A percentile compares a stretch with the other conserved stretches of the same genome.
Evolutionary conservation across 1,284 basidiomycete genomes (phyloP).

Genomic region (Exobasidium rhododendri): DNA sequence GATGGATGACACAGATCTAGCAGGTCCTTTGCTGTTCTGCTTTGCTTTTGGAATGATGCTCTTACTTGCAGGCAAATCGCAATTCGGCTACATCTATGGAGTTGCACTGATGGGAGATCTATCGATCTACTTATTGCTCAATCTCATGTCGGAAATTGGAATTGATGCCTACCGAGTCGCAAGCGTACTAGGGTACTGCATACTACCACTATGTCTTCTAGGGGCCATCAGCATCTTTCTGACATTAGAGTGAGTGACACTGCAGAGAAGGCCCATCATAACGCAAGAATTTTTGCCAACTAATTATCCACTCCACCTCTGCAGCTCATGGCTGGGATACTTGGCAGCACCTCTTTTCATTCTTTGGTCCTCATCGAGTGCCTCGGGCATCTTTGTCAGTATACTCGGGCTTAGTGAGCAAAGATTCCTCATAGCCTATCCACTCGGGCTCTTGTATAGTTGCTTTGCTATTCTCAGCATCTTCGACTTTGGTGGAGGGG

Average conservation of each 20-base stretch:
- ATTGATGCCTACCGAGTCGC: constrained; percentile 96
- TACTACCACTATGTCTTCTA: constrained; percentile 95
- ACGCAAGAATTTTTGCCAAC: background rate
- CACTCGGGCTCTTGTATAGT: constrained; percentile 51
- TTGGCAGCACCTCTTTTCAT: constrained; percentile 51
- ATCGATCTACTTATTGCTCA: constrained; percentile 92
- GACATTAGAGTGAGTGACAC: constrained; percentile 75
- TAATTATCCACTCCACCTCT: background rate
- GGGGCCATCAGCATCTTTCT: constrained; percentile 82
- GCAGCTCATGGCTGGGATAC: constrained; percentile 38
- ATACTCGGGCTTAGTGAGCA: constrained; percentile 51
- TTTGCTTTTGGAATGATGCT: constrained; percentile 63
- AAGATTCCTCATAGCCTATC: constrained; percentile 52
- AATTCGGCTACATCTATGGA: constrained; percentile 98
- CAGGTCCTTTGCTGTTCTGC: constrained; percentile 91
- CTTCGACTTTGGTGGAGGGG: constrained; percentile 31
- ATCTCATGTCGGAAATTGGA: constrained; percentile 91
- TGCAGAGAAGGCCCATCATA: background rate
- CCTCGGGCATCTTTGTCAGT: constrained; percentile 54
- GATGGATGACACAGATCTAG: constrained; percentile 99
- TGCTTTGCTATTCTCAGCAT: constrained; percentile 53
- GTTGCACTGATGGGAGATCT: constrained; percentile 88
- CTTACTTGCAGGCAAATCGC: constrained; percentile 78
- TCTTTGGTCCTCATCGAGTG: constrained; percentile 51
- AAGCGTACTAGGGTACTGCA: constrained; percentile 93